Evolutionary conservation across 2,329 filamentous ascomycete species (phyloP).

Genomic region (Sarocladium kiliense): DNA sequence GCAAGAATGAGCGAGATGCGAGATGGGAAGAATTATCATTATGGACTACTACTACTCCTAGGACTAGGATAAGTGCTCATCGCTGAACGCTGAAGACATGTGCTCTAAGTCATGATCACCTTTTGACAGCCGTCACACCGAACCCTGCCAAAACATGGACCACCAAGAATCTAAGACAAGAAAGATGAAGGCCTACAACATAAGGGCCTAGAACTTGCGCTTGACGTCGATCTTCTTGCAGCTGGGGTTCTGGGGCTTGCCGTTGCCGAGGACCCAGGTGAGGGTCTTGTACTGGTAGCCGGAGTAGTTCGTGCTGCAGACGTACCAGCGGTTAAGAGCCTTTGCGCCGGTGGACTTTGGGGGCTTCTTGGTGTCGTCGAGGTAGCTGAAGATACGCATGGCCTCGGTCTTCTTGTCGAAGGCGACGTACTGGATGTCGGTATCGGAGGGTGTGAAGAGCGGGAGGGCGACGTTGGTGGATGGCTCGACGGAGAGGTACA

Average conservation of each 20-base stretch:
- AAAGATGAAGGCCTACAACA: background rate
- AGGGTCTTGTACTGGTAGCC: slow-evolving; percentile 16
- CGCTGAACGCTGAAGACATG: background rate
- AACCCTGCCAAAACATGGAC: background rate
- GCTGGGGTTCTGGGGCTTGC: slow-evolving; percentile 18
- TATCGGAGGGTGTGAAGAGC: slow-evolving; percentile 15
- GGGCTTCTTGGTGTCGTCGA: slow-evolving; percentile 15
- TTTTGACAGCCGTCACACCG: background rate
- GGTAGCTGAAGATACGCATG: slow-evolving; percentile 14
- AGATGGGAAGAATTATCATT: background rate
- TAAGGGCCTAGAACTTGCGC: slow-evolving; percentile 12
- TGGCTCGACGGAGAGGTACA: slow-evolving; percentile 15
- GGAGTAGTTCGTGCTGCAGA: slow-evolving; percentile 15
- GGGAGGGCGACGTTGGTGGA: slow-evolving; percentile 18
- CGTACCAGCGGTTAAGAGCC: slow-evolving; percentile 16
- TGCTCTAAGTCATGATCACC: background rate
- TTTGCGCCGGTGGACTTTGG: background rate
- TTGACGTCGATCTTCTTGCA: slow-evolving; percentile 18
- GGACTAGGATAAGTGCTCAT: background rate
- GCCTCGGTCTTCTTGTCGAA: slow-evolving; percentile 14
- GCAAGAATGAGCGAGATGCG: background rate
- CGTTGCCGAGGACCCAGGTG: slow-evolving; percentile 14
- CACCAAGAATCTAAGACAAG: background rate
- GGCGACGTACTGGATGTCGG: slow-evolving; percentile 17
- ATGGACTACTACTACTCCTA: background rate